Evolutionary conservation across 345 rosid species (phyloP).

Genomic region (Carallia pectinifolia): DNA sequence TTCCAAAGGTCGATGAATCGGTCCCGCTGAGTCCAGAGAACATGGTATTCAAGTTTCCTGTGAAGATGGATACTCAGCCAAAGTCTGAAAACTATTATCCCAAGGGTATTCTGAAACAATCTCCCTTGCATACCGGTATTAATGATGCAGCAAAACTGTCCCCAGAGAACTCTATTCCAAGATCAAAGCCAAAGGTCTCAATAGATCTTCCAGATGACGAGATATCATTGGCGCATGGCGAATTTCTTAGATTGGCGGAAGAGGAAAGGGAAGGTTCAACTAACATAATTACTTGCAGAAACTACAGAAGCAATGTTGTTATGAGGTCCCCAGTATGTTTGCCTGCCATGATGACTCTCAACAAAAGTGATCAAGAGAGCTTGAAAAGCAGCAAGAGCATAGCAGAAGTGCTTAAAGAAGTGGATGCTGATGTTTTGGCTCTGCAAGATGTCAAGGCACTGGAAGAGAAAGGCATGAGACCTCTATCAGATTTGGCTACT

Average conservation of each 20-base stretch:
- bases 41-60: slow-evolving; percentile 21
- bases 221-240: slow-evolving; percentile 69
- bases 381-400: slow-evolving; percentile 59
- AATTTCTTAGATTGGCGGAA: slow-evolving; percentile 45
- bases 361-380: slow-evolving; percentile 49
- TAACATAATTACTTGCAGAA: slow-evolving; percentile 34
- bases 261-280: slow-evolving; percentile 38
- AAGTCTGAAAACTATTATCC: slow-evolving; percentile 32
- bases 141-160: slow-evolving; percentile 24
- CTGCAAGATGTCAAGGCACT: slow-evolving; percentile 91
- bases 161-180: slow-evolving; percentile 27
- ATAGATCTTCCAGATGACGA: slow-evolving; percentile 93
- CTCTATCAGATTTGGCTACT: slow-evolving; percentile 79
- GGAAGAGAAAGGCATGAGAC: slow-evolving; percentile 83
- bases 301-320: slow-evolving; percentile 48
- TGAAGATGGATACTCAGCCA: slow-evolving; percentile 19
- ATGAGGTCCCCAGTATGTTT: slow-evolving; percentile 86
- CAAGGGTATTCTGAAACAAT: slow-evolving; percentile 81
- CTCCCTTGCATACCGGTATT: slow-evolving; percentile 50
- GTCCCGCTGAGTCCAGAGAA: slow-evolving; percentile 23
- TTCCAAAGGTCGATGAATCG: slow-evolving; percentile 46
- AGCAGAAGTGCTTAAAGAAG: slow-evolving; percentile 73
- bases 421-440: slow-evolving; percentile 75
- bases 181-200: slow-evolving; percentile 63
- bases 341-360: slow-evolving; percentile 51